Conservation (phyloP, 345 rosid species). For the Heritiera littoralis region DNA sequence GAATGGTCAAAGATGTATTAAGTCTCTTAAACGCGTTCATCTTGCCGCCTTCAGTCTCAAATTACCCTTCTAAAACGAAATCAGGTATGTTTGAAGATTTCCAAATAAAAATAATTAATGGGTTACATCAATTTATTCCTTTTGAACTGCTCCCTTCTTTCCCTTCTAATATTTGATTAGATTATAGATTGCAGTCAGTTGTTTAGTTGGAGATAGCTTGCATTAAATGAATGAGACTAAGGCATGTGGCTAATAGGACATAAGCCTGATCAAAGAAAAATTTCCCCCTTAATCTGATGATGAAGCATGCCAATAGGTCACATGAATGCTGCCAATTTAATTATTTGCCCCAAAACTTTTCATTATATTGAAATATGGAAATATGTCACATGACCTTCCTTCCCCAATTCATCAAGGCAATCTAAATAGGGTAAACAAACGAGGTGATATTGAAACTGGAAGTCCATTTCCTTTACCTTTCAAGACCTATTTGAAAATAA, state of each 20-base stretch:
- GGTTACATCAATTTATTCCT: constrained; percentile 36
- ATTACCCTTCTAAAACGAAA: constrained; percentile 13
- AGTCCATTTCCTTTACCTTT: background rate
- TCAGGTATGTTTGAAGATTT: constrained; percentile 16
- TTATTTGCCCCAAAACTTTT: background rate
- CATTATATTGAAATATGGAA: background rate
- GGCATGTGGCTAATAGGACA: constrained; percentile 23
- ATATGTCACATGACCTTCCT: constrained; percentile 1
- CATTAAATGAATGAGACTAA: constrained; percentile 25
- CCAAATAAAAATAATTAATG: background rate
- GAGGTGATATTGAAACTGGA: background rate
- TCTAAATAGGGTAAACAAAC: background rate
- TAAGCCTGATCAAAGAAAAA: background rate
- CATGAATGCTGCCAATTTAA: background rate
- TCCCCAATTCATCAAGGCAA: background rate
- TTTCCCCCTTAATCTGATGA: background rate
- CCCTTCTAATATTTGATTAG: background rate
- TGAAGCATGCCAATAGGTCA: constrained; percentile 26
- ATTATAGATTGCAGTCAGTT: constrained; percentile 1
- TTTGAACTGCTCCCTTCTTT: constrained; percentile 32
- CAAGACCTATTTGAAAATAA: background rate
- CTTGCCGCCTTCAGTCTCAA: constrained; percentile 33
- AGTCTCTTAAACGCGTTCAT: constrained; percentile 12
- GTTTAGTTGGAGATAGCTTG: constrained; percentile 32
- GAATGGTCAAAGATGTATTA: constrained; percentile 21